A percentile compares a stretch with the other conserved stretches of the same genome.
These are phyloP conservation scores for Elsinoe arachidis DNA, from an alignment of 2,329 filamentous ascomycete species.

Conservation along the genomic window DNA sequence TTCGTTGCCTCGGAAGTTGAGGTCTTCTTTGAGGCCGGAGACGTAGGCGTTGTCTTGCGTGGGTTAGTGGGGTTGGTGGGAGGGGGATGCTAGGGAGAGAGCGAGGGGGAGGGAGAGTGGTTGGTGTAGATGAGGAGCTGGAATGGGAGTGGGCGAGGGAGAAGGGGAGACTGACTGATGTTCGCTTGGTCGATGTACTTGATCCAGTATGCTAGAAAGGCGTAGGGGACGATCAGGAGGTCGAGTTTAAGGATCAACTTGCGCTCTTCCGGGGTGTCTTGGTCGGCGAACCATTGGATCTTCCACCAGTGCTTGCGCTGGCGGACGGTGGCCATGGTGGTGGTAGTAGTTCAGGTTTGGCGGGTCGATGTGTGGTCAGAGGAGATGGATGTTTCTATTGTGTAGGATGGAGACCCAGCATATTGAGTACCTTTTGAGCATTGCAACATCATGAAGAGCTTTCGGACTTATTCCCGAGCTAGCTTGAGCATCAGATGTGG, in stretches of 20 bases:
- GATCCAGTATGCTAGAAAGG: slow-evolving; percentile 47
- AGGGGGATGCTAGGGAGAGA: too few relatives aligned
- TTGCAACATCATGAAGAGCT: too few relatives aligned
- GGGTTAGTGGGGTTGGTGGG: too few relatives aligned
- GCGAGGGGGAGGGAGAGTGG: not conserved
- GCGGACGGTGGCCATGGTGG: not conserved
- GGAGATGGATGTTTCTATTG: too few relatives aligned
- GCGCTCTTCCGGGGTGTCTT: slow-evolving; percentile 44
- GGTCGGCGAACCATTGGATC: slow-evolving; percentile 39
- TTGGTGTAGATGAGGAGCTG: not conserved
- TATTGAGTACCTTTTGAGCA: too few relatives aligned
- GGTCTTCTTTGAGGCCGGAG: slow-evolving; percentile 45
- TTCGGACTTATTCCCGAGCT: not conserved
- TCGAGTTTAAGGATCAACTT: slow-evolving; percentile 49
- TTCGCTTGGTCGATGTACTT: slow-evolving; percentile 51
- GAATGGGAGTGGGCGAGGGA: too few relatives aligned
- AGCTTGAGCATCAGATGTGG: not conserved
- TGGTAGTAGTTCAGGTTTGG: not conserved
- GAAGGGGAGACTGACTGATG: slow-evolving; percentile 35
- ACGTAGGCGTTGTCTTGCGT: slow-evolving; percentile 52
- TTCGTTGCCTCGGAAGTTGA: slow-evolving; percentile 45
- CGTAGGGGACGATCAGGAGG: slow-evolving; percentile 48
- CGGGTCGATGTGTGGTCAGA: too few relatives aligned
- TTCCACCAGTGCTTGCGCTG: not conserved
- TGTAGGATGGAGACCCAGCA: too few relatives aligned